Evolutionary conservation across 345 rosid genomes (phyloP).

Genomic region (Balakata baccata): DNA sequence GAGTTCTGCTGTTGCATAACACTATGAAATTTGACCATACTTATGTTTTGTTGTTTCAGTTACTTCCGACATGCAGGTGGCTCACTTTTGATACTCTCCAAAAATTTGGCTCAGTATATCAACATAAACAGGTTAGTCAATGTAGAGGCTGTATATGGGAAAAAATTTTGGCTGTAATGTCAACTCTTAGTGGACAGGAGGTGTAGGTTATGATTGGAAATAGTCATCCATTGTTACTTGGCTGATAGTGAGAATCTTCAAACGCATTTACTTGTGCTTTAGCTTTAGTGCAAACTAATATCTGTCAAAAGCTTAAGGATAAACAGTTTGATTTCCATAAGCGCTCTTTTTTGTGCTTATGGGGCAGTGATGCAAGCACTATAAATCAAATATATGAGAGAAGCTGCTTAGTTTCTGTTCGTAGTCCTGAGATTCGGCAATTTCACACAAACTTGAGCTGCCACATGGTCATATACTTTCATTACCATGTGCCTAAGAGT

Average conservation of each 20-base stretch:
- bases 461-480: not conserved
- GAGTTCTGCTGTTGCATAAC: not conserved
- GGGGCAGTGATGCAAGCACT: not conserved
- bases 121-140: slow-evolving; percentile 74
- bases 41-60: slow-evolving; percentile 41
- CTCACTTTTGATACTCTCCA: slow-evolving; percentile 68
- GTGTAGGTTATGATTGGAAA: not conserved
- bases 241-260: not conserved
- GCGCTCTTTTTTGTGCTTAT: not conserved
- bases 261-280: not conserved
- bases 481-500: not conserved
- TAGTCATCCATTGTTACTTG: not conserved
- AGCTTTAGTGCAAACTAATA: not conserved
- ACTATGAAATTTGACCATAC: slow-evolving; percentile 1
- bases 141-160: too few species aligned
- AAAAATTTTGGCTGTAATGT: too few species aligned
- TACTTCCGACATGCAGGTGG: slow-evolving; percentile 87
- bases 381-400: not conserved
- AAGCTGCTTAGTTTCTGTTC: too few species aligned
- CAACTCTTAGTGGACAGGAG: too few species aligned
- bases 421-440: not conserved
- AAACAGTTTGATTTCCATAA: not conserved
- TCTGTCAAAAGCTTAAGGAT: not conserved
- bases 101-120: slow-evolving; percentile 76
- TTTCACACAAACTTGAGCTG: not conserved